Evolutionary conservation across 495 filamentous ascomycete genomes (phyloP), one percentile per base, ranked within the genome.

Genomic region (Daldinia concentrica): DNA sequence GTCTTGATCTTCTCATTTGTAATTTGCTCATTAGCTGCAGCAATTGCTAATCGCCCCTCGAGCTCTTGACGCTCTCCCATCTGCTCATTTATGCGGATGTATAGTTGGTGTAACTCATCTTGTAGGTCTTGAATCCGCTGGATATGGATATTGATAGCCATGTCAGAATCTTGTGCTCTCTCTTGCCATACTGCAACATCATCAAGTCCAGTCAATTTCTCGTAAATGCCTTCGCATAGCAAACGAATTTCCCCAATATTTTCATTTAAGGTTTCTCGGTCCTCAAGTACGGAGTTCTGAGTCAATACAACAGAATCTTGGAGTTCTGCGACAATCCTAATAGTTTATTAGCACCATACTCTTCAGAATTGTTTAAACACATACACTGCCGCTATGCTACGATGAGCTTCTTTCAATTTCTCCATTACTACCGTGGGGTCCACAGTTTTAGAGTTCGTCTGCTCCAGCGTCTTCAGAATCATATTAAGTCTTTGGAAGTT

Each of bases 61-160:
- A 69, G 69, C 3, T 57, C 43, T 29, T 59, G 34, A 12, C 69
- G 69, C 39, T 76, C 71, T 32, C 62, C 32, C 11, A 14, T 58
- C 34, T 76, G 70, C 14, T 65, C 51, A 8, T 41, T 58, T 9
- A 73, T 52, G 11, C 63, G 59, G 36, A 50, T 60, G 36, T 57
- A 48, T 62, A 61, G 70, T 29, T 70, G 62, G 2, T 62, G 12
- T 41, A 80, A 26, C 11, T 81, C 74, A 27, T 67, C 54, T 52
- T 74, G 70, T 6, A 77, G 56, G 9, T 39, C 30, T 11, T 77
- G 70, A 36, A 75, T 58, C 24, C 76, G 67, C 6, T 41, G 59
- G 9, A 48, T 34, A 6, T 74, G 37, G 45, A 9, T 43, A 50
- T 77, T 68, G 17, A 64, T 22, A 26, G 72, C 65, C 52, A 67